Evolutionary conservation across 805 yeast genomes (phyloP), one percentile per base, ranked within the genome.

Genomic region (Kurtzmaniella fragi): DNA sequence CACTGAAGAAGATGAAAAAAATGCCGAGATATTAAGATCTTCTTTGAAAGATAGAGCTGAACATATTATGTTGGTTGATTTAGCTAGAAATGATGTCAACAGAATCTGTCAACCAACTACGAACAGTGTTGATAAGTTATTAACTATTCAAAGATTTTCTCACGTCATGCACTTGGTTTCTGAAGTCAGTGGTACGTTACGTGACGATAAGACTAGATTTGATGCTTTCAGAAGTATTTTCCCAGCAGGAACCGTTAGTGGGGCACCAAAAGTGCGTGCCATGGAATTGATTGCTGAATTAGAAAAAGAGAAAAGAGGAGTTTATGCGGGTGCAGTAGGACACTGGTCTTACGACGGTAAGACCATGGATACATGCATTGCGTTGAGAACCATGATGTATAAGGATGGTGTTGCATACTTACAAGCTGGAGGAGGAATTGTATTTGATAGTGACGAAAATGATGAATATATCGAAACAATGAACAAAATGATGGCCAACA

Each of bases 391-490:
- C 0, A 91, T 93, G 99, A 89, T 93, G 33, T 83, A 77, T 57
- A 93, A 93, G 57, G 87, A 91, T 49, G 91, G 90, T 17, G 71
- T 77, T 38, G 97, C 96, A 0, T 91, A 89, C 54, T 71, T 93
- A 50, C 99, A 93, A 70, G 98, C 99, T 2, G 99, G 99, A 47
- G 99, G 99, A 41, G 99, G 99, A 43, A 93, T 93, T 58, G 99
- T 93, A 17, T 82, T 71, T 59, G 99, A 93, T 59, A 84, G 95
- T 46, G 97, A 93, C 59, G 95, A 95, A 41, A 80, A 82, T 53
- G 99, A 91, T 45, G 99, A 93, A 67, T 93, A 89, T 61, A 70
- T 89, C 35, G 99, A 93, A 69, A 93, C 98, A 1, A 82, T 93
- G 84, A 93, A 93, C 72, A 93, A 93, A 70, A 89, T 93, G 95